A percentile compares a stretch with the other conserved stretches of the same genome.
Evolutionary conservation across 345 rosid genomes (phyloP).

Genomic region (Combretum micranthum): DNA sequence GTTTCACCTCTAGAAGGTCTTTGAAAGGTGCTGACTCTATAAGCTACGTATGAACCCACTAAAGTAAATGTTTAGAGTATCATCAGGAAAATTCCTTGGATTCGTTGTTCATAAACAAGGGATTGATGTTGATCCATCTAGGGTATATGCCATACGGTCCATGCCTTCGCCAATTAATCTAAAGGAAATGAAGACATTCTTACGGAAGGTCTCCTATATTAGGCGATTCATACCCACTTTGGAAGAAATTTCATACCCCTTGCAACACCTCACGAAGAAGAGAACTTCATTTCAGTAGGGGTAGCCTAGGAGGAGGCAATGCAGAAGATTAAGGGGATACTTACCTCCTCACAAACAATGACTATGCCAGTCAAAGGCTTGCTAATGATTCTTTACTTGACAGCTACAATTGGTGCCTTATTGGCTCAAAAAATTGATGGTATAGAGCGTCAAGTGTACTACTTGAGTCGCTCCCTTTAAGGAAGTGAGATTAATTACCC

Average conservation of each 20-base stretch:
- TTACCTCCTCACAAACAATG: no score
- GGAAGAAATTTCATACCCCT: not conserved
- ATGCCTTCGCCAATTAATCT: not conserved
- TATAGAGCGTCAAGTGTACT: not conserved
- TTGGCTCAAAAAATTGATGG: not conserved
- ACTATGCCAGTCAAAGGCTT: not conserved
- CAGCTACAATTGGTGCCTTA: not conserved
- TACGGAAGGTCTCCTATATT: not conserved
- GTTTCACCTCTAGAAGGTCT: not conserved
- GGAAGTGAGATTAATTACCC: no score
- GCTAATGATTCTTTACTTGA: not conserved
- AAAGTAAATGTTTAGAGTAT: no score
- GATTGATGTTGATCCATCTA: not conserved
- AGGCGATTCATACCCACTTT: not conserved
- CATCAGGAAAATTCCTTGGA: no score
- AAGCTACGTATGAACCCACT: no score
- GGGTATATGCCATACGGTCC: not conserved
- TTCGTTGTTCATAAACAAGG: not conserved
- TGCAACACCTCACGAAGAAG: not conserved
- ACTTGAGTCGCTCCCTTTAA: no score
- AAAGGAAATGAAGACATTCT: not conserved
- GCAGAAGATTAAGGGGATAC: no score
- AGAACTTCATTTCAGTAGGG: no score
- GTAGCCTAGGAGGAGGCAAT: no score
- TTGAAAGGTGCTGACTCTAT: not conserved